Evolutionary conservation across 2,329 filamentous ascomycete species (phyloP), one percentile per base, ranked within the genome.

Genomic region (Diaporthe aspalathi): DNA sequence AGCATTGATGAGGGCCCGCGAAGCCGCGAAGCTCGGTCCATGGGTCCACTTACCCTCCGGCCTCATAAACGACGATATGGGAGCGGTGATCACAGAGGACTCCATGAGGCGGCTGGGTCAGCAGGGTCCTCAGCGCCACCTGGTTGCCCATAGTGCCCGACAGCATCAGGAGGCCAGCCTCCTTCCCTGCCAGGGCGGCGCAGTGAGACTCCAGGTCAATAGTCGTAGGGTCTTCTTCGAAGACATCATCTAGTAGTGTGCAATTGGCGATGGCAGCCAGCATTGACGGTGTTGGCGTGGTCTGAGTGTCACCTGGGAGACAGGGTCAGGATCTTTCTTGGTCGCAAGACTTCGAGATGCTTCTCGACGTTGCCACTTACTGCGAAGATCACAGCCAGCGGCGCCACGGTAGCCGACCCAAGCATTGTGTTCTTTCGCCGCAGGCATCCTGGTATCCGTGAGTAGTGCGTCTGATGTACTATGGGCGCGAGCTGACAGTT

Each of bases 71-170:
- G 70, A 93, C 84, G 71, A 98, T 93, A 79, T 98, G 95, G 5
- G 90, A 89, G 43, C 94, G 88, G 74, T 91, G 85, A 79, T 98
- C 95, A 76, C 92, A 94, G 11, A 98, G 83, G 6, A 98, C 89
- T 9, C 89, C 88, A 79, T 97, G 90, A 0, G 95, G 95, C 17
- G 95, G 94, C 72, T 93, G 92, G 0, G 85, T 88, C 17, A 98
- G 86, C 72, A 96, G 92, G 1, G 93, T 88, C 49, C 95, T 90
- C 52, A 97, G 86, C 0, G 92, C 91, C 22, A 98, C 85, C 80
- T 97, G 94, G 82, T 98, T 98, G 50, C 94, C 94, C 94, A 97
- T 97, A 5, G 95, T 97, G 4, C 95, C 95, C 0, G 93, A 96
- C 72, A 97, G 86, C 69, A 97, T 93, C 68, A 97, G 91, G 5